Evolutionary conservation across 2,329 filamentous ascomycete species (phyloP).

Genomic region (Cyphellophora attinorum): DNA sequence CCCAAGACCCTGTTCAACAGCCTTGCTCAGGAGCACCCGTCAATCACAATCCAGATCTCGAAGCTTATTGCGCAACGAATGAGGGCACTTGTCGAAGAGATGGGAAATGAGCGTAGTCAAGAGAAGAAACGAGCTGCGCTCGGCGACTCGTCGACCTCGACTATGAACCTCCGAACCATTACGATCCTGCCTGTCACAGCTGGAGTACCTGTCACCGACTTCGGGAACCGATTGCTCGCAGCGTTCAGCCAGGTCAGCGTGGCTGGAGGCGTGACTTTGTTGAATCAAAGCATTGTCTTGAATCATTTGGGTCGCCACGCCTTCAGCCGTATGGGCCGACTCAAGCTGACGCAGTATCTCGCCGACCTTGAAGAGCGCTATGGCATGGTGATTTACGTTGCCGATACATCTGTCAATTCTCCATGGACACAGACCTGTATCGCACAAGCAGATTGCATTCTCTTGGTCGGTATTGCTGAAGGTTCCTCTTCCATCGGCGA

Average conservation of each 20-base stretch:
- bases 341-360: conserved; percentile 90
- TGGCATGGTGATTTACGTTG: conserved; percentile 87
- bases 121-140: conserved; percentile 45
- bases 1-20: conserved; percentile 96
- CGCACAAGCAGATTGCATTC: conserved; percentile 88
- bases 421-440: conserved; percentile 99
- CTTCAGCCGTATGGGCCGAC: conserved; percentile 93
- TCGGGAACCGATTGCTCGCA: conserved; percentile 78
- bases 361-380: conserved; percentile 97
- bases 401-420: conserved; percentile 92
- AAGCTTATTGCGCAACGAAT: conserved; percentile 97
- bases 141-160: conserved; percentile 51
- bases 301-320: conserved; percentile 93
- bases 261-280: conserved; percentile 77
- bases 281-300: conserved; percentile 88
- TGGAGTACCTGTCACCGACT: conserved; percentile 89
- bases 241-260: conserved; percentile 84
- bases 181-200: conserved; percentile 83
- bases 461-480: conserved; percentile 85
- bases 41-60: conserved; percentile 97
- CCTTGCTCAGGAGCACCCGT: conserved; percentile 89
- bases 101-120: conserved; percentile 55
- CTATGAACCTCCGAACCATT: conserved; percentile 84
- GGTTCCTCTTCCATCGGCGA: conserved; percentile 85
- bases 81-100: conserved; percentile 77